Conservation (phyloP, 2,329 filamentous ascomycete species). For the Westerdykella sp. region DNA sequence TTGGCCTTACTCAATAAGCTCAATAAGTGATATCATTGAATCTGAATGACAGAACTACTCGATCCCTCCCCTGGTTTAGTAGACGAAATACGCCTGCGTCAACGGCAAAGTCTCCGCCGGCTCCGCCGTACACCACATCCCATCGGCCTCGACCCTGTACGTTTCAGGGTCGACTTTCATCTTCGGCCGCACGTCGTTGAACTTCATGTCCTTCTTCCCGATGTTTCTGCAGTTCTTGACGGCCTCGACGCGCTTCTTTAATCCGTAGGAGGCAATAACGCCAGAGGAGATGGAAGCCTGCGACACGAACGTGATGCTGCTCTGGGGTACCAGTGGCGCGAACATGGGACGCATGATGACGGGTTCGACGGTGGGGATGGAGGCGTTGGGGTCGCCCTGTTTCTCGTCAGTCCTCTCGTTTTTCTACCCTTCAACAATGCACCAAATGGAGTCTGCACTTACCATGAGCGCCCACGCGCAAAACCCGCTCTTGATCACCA, state of each 20-base stretch:
- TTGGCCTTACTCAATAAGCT: too few species aligned
- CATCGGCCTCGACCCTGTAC: conserved; percentile 83
- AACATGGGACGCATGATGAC: conserved; percentile 83
- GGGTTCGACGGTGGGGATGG: conserved; percentile 80
- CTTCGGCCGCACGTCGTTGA: conserved; percentile 72
- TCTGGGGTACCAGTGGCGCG: conserved; percentile 62
- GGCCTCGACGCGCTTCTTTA: conserved; percentile 73
- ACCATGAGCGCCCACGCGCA: conserved; percentile 82
- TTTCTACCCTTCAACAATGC: not conserved
- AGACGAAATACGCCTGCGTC: conserved; percentile 72
- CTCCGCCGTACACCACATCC: conserved; percentile 64
- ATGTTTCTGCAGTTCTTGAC: conserved; percentile 70
- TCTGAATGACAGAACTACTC: too few species aligned
- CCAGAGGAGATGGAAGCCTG: conserved; percentile 63
- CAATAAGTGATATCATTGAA: too few species aligned
- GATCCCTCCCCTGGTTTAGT: conserved; percentile 39
- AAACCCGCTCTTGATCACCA: conserved; percentile 82
- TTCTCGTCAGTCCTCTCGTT: conserved; percentile 1
- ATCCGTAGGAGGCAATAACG: conserved; percentile 61
- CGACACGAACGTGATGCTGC: conserved; percentile 79
- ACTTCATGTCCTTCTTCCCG: conserved; percentile 84
- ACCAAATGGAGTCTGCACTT: conserved; percentile 18
- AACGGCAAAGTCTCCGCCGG: conserved; percentile 66
- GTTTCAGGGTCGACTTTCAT: conserved; percentile 91
- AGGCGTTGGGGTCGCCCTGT: conserved; percentile 46